Conservation (phyloP, 345 rosid genomes). For the Linum trigynum region DNA sequence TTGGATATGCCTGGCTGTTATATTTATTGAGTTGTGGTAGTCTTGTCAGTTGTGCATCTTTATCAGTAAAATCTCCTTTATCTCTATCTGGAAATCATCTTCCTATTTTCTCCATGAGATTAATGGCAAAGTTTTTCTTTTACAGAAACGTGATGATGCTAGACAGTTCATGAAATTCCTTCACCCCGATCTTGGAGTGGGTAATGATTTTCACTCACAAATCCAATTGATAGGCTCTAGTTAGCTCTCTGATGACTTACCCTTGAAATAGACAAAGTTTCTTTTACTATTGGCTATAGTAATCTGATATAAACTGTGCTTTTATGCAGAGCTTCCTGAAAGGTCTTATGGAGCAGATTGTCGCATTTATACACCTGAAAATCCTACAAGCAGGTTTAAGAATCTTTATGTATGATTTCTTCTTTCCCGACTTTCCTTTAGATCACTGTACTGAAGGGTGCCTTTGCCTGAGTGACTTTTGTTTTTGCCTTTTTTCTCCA, state of each 20-base stretch:
- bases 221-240: background rate
- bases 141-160: slow-evolving; percentile 92
- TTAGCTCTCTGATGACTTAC: background rate
- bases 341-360: slow-evolving; percentile 97
- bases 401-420: slow-evolving; percentile 97
- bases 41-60: background rate
- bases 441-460: background rate
- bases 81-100: background rate
- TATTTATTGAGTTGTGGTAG: background rate
- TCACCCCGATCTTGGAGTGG: slow-evolving; percentile 92
- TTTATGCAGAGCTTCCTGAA: slow-evolving; percentile 85
- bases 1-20: background rate
- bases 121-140: slow-evolving; percentile 15
- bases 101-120: background rate
- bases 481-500: background rate
- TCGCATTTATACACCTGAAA: slow-evolving; percentile 76
- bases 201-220: slow-evolving; percentile 33
- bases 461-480: background rate
- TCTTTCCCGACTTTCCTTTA: slow-evolving; percentile 29
- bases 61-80: too few relatives aligned
- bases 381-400: slow-evolving; percentile 94
- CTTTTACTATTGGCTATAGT: slow-evolving; percentile 8
- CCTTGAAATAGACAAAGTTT: background rate
- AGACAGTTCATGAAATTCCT: slow-evolving; percentile 97
- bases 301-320: background rate